Percentiles rank a stretch among this genome's conserved stretches.
Conservation (phyloP, 2,329 filamentous ascomycete genomes). For the Ophiognomonia clavigignenti-juglandacearum region DNA sequence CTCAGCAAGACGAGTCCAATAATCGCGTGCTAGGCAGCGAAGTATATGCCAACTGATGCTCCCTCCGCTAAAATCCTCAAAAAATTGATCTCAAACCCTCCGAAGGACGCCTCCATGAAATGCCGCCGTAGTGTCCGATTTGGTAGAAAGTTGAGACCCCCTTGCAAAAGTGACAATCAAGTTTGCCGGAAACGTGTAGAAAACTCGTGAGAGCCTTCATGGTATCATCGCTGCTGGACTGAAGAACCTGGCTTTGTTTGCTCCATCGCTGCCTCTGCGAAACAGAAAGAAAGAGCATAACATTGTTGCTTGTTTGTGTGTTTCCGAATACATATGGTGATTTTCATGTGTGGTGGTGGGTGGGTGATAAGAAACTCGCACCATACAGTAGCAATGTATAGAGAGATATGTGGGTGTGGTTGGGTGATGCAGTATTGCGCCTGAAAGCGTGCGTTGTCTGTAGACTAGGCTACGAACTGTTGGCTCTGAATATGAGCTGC, state of each 20-base stretch:
- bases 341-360: no score
- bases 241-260: constrained; percentile 13
- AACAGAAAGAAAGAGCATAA: background rate
- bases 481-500: constrained; percentile 18
- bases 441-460: background rate
- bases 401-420: background rate
- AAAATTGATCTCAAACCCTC: no score
- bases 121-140: constrained; percentile 5
- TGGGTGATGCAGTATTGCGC: no score
- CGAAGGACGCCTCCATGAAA: constrained; percentile 13
- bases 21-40: no score
- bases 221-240: constrained; percentile 16
- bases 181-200: constrained; percentile 12
- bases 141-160: constrained; percentile 4
- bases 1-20: no score
- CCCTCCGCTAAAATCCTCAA: no score
- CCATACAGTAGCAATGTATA: background rate
- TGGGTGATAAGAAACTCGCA: no score
- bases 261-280: constrained; percentile 4
- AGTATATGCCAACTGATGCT: no score
- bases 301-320: background rate
- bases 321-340: no score
- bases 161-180: constrained; percentile 11
- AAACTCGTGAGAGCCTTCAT: constrained; percentile 13
- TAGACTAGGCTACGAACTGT: constrained; percentile 14